Percentiles rank a stretch among this genome's conserved stretches.
Conservation (phyloP, 805 yeast species). For the Cyberlindnera nakhonratchasimensis region DNA sequence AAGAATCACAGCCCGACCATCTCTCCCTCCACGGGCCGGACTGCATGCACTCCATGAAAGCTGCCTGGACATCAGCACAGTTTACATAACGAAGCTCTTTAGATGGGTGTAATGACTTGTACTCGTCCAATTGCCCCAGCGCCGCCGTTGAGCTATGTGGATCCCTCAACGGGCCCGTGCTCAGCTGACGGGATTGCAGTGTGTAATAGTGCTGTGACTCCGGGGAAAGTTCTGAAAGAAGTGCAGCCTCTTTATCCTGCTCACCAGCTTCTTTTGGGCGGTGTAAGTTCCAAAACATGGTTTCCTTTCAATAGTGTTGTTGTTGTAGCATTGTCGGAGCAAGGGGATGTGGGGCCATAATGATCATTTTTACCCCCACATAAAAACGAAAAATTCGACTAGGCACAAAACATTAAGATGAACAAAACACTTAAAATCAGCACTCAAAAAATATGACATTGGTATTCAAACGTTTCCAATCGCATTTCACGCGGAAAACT, state of each 20-base stretch:
- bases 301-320: not conserved
- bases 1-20: constrained; percentile 17
- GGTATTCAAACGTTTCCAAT: not conserved
- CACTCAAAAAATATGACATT: constrained; percentile 1
- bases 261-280: not conserved
- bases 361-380: not conserved
- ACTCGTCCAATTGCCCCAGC: not conserved
- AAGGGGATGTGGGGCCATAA: not conserved
- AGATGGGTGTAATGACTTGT: constrained; percentile 5
- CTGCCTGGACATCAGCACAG: constrained; percentile 24
- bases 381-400: not conserved
- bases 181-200: constrained; percentile 6
- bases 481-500: constrained; percentile 28
- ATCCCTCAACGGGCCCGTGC: not conserved
- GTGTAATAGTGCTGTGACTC: constrained; percentile 6
- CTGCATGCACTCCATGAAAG: constrained; percentile 21
- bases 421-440: too few species aligned
- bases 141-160: not conserved
- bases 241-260: not conserved
- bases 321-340: not conserved
- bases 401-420: too few species aligned
- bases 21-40: constrained; percentile 21
- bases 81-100: constrained; percentile 11
- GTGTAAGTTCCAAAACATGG: constrained; percentile 8
- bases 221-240: constrained; percentile 13